These are phyloP conservation scores for Lactarius akahatsu DNA, from an alignment of 768 basidiomycete genomes.

Conservation along the genomic window DNA sequence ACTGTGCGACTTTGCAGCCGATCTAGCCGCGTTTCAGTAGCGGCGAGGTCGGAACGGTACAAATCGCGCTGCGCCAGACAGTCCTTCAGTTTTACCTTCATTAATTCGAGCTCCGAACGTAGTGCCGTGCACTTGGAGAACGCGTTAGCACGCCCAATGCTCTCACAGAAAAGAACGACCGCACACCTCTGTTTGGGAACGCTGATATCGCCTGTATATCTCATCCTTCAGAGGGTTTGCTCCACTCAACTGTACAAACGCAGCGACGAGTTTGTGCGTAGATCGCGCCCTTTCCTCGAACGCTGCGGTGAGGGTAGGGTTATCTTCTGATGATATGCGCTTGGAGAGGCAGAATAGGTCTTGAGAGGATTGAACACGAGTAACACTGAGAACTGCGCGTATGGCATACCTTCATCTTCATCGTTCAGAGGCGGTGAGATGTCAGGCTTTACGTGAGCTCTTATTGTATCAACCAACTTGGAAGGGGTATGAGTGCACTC, in stretches of 20 bases:
- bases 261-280: conserved; percentile 58
- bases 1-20: conserved; percentile 57
- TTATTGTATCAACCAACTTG: conserved; percentile 68
- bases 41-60: conserved; percentile 51
- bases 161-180: not conserved
- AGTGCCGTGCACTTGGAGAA: conserved; percentile 52
- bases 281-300: conserved; percentile 56
- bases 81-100: conserved; percentile 51
- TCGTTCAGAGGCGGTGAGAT: conserved; percentile 45
- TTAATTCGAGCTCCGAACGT: conserved; percentile 55
- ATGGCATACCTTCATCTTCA: conserved; percentile 26
- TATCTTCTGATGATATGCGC: conserved; percentile 32
- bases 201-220: conserved; percentile 49
- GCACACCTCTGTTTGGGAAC: conserved; percentile 59
- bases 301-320: conserved; percentile 38
- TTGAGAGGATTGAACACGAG: conserved; percentile 28
- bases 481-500: conserved; percentile 7
- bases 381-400: conserved; percentile 4
- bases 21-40: conserved; percentile 62
- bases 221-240: conserved; percentile 40
- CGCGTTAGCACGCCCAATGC: conserved; percentile 18
- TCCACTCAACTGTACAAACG: conserved; percentile 49
- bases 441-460: conserved; percentile 54
- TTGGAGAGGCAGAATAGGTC: conserved; percentile 28
- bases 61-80: conserved; percentile 48